These are phyloP conservation scores for Penicillium samsonianum DNA, from an alignment of 495 filamentous ascomycete genomes.

Conservation along the genomic window DNA sequence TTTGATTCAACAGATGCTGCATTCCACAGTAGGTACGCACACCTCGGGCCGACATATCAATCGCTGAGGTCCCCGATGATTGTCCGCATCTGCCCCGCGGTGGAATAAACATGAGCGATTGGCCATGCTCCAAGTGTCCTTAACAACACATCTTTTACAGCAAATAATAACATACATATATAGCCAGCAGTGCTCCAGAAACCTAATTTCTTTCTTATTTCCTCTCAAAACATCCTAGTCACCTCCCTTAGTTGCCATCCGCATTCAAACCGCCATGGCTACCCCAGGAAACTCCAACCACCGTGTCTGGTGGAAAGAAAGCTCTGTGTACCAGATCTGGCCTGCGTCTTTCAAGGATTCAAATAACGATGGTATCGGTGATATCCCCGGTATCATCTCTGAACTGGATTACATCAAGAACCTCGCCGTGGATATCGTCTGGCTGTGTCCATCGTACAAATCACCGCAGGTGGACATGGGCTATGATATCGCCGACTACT, in stretches of 20 bases:
- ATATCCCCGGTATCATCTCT: conserved; percentile 65
- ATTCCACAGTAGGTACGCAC: conserved; percentile 5
- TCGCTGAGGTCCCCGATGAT: conserved; percentile 18
- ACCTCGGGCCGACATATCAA: conserved; percentile 11
- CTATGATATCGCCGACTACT: conserved; percentile 71
- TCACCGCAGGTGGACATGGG: conserved; percentile 64
- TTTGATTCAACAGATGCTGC: conserved; percentile 15
- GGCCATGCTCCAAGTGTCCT: conserved; percentile 10
- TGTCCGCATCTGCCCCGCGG: conserved; percentile 35
- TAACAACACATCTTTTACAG: conserved; percentile 4
- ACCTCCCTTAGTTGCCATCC: neutral
- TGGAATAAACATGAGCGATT: conserved; percentile 22
- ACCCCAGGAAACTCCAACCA: conserved; percentile 37
- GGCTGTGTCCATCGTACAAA: conserved; percentile 69
- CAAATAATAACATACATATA: conserved; percentile 1
- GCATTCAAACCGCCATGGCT: conserved; percentile 22
- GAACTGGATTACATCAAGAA: conserved; percentile 65
- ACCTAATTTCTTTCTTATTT: neutral
- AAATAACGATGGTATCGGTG: conserved; percentile 67
- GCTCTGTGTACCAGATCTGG: conserved; percentile 69
- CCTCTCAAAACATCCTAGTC: neutral
- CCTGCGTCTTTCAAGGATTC: conserved; percentile 67
- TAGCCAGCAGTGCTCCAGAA: neutral
- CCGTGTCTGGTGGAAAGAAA: conserved; percentile 58
- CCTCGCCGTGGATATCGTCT: conserved; percentile 66